Conservation (phyloP, 2,329 filamentous ascomycete genomes). For the Ascocoryne sarcoides region DNA sequence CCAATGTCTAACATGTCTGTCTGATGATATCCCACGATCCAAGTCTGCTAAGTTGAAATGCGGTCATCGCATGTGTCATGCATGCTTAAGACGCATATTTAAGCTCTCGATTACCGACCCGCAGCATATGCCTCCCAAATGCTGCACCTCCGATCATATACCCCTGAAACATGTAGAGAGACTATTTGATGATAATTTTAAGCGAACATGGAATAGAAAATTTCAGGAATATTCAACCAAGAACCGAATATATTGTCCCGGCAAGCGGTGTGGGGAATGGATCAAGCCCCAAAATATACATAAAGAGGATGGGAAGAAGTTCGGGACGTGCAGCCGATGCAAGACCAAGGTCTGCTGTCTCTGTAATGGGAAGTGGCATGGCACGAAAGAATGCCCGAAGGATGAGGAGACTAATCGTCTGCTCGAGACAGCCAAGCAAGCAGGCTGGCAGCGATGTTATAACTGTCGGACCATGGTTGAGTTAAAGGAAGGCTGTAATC, state of each 20-base stretch:
- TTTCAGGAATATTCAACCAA: slow-evolving; percentile 67
- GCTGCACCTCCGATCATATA: slow-evolving; percentile 67
- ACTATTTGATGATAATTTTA: slow-evolving; percentile 66
- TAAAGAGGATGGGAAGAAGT: slow-evolving; percentile 50
- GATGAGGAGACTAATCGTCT: slow-evolving; percentile 58
- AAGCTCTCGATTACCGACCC: slow-evolving; percentile 67
- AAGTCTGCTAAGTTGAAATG: slow-evolving; percentile 67
- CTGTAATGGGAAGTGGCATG: slow-evolving; percentile 71
- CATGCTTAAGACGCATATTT: slow-evolving; percentile 68
- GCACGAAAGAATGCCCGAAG: slow-evolving; percentile 57
- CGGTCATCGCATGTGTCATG: slow-evolving; percentile 71
- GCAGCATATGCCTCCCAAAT: slow-evolving; percentile 75
- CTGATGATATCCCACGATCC: slow-evolving; percentile 53
- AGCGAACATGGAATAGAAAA: slow-evolving; percentile 71
- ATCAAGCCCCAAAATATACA: slow-evolving; percentile 65
- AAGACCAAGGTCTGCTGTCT: slow-evolving; percentile 63
- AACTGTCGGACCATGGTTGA: slow-evolving; percentile 68
- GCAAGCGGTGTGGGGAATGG: slow-evolving; percentile 65
- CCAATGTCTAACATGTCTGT: slow-evolving; percentile 64
- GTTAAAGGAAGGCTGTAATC: slow-evolving; percentile 74
- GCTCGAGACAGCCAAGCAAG: slow-evolving; percentile 55
- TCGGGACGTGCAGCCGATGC: slow-evolving; percentile 63
- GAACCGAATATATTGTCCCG: slow-evolving; percentile 71
- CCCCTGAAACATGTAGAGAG: slow-evolving; percentile 67
- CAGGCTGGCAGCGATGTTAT: slow-evolving; percentile 69